phyloP scores from a whole-genome alignment of 1,284 basidiomycete genomes.

The Chalciporus sp. region DNA sequence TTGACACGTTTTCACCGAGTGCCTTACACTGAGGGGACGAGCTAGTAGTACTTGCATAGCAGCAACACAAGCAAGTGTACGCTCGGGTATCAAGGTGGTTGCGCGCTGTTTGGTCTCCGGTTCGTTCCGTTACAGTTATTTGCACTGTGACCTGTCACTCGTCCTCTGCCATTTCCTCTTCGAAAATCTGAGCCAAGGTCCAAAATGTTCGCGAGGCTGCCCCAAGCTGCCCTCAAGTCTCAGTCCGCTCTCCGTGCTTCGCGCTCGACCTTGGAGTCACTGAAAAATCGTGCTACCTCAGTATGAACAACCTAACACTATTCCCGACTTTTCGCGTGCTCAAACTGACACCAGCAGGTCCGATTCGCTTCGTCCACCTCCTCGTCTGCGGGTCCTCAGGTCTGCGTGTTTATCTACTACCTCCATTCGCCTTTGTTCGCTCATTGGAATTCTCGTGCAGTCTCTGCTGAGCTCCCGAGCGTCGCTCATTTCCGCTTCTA shows the following conservation, averaged over 20 bases:
- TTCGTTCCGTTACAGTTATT: conserved; percentile 33
- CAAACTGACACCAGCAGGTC: conserved; percentile 45
- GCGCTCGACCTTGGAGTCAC: conserved; percentile 41
- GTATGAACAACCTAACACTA: conserved; percentile 36
- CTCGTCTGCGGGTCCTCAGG: conserved; percentile 61
- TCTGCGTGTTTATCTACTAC: conserved; percentile 33
- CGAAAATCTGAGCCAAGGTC: conserved; percentile 39
- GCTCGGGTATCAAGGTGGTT: conserved; percentile 14
- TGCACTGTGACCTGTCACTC: conserved; percentile 25
- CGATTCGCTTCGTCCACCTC: conserved; percentile 67
- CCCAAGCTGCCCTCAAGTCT: conserved; percentile 59
- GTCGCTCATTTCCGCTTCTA: conserved; percentile 77
- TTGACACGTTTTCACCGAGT: background rate
- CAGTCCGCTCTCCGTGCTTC: conserved; percentile 35
- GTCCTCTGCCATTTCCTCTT: conserved; percentile 31
- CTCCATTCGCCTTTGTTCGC: background rate
- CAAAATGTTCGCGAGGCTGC: conserved; percentile 80
- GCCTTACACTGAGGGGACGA: background rate
- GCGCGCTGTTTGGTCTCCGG: conserved; percentile 29
- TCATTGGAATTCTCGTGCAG: conserved; percentile 33
- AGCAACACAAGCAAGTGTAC: background rate
- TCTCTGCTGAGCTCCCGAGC: conserved; percentile 71
- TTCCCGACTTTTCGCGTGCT: conserved; percentile 3
- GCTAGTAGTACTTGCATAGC: too few relatives aligned
- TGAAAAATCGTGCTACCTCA: conserved; percentile 46